Evolutionary conservation across 176 grass and related monocot species (phyloP).

Genomic region (Oryza coarctata): DNA sequence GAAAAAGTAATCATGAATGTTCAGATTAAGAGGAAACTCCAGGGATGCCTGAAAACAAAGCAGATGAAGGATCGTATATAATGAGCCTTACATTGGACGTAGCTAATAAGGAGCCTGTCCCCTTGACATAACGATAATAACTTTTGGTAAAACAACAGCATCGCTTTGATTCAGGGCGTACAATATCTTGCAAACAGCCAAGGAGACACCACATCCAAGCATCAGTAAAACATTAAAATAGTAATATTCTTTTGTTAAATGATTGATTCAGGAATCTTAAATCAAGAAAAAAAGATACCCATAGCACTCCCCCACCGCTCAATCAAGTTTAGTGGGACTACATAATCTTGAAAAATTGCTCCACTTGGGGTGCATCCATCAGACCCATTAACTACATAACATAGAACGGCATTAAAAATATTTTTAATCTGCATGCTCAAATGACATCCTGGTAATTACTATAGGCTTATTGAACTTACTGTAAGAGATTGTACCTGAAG

Average conservation of each 20-base stretch:
- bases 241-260: background rate
- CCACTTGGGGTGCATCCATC: constrained; percentile 32
- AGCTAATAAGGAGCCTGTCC: constrained; percentile 81
- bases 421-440: constrained; percentile 13
- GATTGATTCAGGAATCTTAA: background rate
- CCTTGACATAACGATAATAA: constrained; percentile 94
- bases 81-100: constrained; percentile 60
- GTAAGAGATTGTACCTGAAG: background rate
- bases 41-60: background rate
- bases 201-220: constrained; percentile 29
- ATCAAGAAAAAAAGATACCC: constrained; percentile 65
- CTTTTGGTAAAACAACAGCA: constrained; percentile 99
- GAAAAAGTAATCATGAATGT: constrained; percentile 3
- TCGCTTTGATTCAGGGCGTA: constrained; percentile 71
- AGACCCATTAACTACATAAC: constrained; percentile 39
- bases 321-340: constrained; percentile 76
- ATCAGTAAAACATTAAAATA: constrained; percentile 1
- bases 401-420: background rate
- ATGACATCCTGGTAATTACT: background rate
- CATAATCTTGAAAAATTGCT: constrained; percentile 42
- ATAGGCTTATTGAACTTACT: constrained; percentile 20
- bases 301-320: constrained; percentile 95
- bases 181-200: constrained; percentile 75
- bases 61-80: constrained; percentile 10
- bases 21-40: constrained; percentile 27